Evolutionary conservation across 2,329 filamentous ascomycete genomes (phyloP).

Genomic region (Neofusicoccum kwambonambiense): DNA sequence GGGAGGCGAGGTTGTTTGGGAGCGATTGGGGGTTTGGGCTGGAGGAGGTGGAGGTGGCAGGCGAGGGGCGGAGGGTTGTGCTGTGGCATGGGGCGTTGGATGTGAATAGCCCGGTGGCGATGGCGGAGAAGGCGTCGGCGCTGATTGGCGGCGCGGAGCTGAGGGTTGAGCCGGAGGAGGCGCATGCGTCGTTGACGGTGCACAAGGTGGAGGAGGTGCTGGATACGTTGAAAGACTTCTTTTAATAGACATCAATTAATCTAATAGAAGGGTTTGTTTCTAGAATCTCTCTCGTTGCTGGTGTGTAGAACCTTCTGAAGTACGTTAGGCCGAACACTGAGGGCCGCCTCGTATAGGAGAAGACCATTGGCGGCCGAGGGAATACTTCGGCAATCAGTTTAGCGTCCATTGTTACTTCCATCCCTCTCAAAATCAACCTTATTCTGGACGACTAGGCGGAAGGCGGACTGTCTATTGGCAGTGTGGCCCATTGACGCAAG

Average conservation of each 20-base stretch:
- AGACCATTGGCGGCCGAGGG: no score
- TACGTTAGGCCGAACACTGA: no score
- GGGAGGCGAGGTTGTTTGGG: slow-evolving; percentile 31
- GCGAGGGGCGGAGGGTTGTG: slow-evolving; percentile 26
- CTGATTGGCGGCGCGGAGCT: slow-evolving; percentile 26
- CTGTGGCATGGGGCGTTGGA: slow-evolving; percentile 38
- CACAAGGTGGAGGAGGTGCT: background rate
- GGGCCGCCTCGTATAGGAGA: no score
- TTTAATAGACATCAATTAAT: background rate
- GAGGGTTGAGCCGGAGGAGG: slow-evolving; percentile 27
- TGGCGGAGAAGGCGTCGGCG: slow-evolving; percentile 27
- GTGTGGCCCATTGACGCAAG: no score
- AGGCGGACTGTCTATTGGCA: no score
- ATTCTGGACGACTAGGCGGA: no score
- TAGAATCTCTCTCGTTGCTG: no score
- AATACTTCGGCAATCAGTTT: no score
- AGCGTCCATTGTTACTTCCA: no score
- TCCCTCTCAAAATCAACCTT: no score
- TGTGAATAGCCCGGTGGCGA: slow-evolving; percentile 26
- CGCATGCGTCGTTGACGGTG: slow-evolving; percentile 21
- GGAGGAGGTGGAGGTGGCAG: slow-evolving; percentile 24
- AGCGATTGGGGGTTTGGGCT: slow-evolving; percentile 35
- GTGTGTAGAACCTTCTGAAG: no score
- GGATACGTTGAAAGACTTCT: background rate
- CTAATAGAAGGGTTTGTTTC: no score